Evolutionary conservation across 352 stramenopile species (phyloP).

Genomic region (Pythium biforme): DNA sequence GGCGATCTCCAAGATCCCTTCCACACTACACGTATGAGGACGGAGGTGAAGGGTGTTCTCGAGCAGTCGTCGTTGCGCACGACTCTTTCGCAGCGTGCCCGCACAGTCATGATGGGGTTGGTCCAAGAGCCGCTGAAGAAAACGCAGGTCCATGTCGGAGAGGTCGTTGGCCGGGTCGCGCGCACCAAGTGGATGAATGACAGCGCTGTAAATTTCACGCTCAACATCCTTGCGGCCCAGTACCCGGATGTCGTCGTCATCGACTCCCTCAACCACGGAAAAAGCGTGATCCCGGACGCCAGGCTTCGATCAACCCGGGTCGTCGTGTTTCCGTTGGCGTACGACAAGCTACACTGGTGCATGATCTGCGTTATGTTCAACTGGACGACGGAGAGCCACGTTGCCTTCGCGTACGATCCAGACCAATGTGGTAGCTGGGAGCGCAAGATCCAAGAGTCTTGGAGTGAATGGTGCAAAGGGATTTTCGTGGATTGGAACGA

Average conservation of each 20-base stretch:
- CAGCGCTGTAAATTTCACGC: background rate
- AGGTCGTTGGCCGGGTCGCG: background rate
- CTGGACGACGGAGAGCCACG: background rate
- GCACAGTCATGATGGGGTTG: too few species aligned
- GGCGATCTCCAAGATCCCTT: too few species aligned
- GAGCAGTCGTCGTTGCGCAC: too few species aligned
- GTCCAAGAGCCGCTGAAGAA: too few species aligned
- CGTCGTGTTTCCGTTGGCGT: background rate
- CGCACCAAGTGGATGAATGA: background rate
- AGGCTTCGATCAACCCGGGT: background rate
- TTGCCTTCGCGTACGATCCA: background rate
- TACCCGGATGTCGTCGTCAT: background rate
- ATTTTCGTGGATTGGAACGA: too few species aligned
- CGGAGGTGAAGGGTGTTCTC: too few species aligned
- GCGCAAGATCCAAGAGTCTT: background rate
- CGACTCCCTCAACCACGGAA: background rate
- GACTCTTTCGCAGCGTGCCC: too few species aligned
- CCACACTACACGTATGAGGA: too few species aligned
- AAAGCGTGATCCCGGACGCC: background rate
- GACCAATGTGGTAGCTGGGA: background rate
- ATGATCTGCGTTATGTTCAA: background rate
- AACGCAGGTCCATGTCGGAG: background rate
- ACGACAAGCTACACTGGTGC: background rate
- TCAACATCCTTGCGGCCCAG: background rate
- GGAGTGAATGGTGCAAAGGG: background rate